Evolutionary conservation across 2,329 filamentous ascomycete genomes (phyloP).

Genomic region (Cercospora brassicicola): DNA sequence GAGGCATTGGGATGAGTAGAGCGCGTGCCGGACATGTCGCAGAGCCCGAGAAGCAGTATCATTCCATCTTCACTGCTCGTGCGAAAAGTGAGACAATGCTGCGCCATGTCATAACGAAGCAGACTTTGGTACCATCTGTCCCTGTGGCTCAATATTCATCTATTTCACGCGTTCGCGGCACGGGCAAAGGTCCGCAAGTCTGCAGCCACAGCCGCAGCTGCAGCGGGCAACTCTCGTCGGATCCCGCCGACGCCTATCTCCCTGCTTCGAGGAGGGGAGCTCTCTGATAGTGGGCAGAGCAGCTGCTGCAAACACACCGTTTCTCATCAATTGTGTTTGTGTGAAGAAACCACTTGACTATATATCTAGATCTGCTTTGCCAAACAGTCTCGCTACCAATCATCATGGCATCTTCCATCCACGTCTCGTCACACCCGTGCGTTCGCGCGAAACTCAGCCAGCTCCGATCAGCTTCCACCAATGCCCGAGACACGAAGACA

Average conservation of each 20-base stretch:
- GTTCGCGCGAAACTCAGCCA: slow-evolving; percentile 85
- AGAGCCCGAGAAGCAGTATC: background rate
- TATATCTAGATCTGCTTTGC: background rate
- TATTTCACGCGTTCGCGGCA: background rate
- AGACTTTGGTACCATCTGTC: background rate
- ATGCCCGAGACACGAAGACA: slow-evolving; percentile 72
- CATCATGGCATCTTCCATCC: slow-evolving; percentile 45
- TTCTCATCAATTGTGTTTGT: background rate
- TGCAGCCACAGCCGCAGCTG: background rate
- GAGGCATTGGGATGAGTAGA: background rate
- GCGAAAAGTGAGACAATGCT: background rate
- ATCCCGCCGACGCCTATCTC: slow-evolving; percentile 6
- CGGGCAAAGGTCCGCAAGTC: background rate
- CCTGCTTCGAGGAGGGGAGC: background rate
- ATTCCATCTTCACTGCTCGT: background rate
- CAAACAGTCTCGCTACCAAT: background rate
- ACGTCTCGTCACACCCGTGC: slow-evolving; percentile 83
- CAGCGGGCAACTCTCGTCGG: background rate
- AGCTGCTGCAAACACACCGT: background rate
- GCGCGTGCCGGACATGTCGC: background rate
- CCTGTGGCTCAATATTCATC: background rate
- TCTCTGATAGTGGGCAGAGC: background rate
- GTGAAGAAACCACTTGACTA: background rate
- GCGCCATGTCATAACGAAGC: background rate
- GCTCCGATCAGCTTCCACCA: slow-evolving; percentile 71